Conservation (phyloP, 352 stramenopile genomes). For the Pythium pyrilobum region DNA sequence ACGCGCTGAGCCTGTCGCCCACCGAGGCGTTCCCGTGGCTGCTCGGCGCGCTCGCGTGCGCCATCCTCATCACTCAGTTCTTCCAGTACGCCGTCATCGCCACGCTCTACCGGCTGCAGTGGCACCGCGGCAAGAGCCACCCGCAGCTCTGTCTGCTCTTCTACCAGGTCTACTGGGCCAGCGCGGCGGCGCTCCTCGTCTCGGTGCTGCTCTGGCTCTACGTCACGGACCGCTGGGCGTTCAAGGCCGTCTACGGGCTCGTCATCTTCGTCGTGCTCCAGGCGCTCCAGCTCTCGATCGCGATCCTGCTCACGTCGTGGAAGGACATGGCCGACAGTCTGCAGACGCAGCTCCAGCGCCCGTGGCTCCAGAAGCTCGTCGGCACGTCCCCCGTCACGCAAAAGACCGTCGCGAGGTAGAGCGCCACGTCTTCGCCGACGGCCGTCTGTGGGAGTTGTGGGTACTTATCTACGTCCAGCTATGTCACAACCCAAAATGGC, state of each 20-base stretch:
- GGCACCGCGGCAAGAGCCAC: conserved; percentile 30
- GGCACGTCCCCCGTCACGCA: conserved; percentile 12
- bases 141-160: conserved; percentile 38
- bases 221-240: conserved; percentile 41
- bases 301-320: conserved; percentile 54
- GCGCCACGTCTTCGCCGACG: too few relatives aligned
- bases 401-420: conserved; percentile 4
- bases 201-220: conserved; percentile 50
- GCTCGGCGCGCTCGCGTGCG: conserved; percentile 31
- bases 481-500: too few relatives aligned
- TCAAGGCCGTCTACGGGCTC: conserved; percentile 43
- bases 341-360: conserved; percentile 14
- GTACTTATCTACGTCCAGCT: too few relatives aligned
- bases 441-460: too few relatives aligned
- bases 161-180: conserved; percentile 66
- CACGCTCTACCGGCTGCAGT: conserved; percentile 46
- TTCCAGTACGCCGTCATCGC: conserved; percentile 55
- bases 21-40: conserved; percentile 22
- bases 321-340: conserved; percentile 35
- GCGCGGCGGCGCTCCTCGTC: conserved; percentile 35
- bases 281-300: conserved; percentile 45
- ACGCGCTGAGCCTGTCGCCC: conserved; percentile 12
- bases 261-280: conserved; percentile 48
- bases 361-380: conserved; percentile 18
- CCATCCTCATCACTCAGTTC: conserved; percentile 60